Evolutionary conservation across 768 basidiomycete genomes (phyloP).

Genomic region (Fistulinella prunicolor): DNA sequence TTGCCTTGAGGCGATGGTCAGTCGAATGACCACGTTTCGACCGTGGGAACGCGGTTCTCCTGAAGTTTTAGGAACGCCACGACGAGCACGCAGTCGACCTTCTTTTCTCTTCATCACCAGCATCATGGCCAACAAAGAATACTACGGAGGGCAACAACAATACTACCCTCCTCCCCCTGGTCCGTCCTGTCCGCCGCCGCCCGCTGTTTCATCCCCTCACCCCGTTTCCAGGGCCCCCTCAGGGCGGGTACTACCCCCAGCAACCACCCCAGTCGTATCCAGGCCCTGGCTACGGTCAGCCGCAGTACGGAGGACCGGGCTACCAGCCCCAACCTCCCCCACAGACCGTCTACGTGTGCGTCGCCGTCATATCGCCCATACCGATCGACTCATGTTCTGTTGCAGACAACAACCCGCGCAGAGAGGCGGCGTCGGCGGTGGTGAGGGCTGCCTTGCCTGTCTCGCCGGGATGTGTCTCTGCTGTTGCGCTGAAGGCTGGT

Average conservation of each 20-base stretch:
- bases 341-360: slow-evolving; percentile 80
- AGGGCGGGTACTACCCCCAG: slow-evolving; percentile 71
- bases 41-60: slow-evolving; percentile 22
- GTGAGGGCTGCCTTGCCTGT: slow-evolving; percentile 44
- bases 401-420: slow-evolving; percentile 41
- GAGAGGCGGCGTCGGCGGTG: slow-evolving; percentile 34
- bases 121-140: slow-evolving; percentile 73
- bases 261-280: slow-evolving; percentile 73
- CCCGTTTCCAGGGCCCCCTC: slow-evolving; percentile 50
- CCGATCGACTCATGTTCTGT: slow-evolving; percentile 2
- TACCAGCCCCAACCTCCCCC: slow-evolving; percentile 69
- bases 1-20: slow-evolving; percentile 19
- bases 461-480: slow-evolving; percentile 46
- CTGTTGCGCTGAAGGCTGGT: slow-evolving; percentile 51
- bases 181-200: slow-evolving; percentile 20
- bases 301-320: slow-evolving; percentile 24
- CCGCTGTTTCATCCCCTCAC: slow-evolving; percentile 11
- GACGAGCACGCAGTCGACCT: slow-evolving; percentile 9
- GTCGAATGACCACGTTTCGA: not conserved
- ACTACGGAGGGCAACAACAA: slow-evolving; percentile 55
- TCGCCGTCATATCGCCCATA: slow-evolving; percentile 4
- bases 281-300: slow-evolving; percentile 41
- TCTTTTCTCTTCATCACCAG: slow-evolving; percentile 11
- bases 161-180: slow-evolving; percentile 59
- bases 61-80: slow-evolving; percentile 26